These are phyloP conservation scores for Lentinula detonsa DNA, from an alignment of 768 basidiomycete species.

Conservation along the genomic window DNA sequence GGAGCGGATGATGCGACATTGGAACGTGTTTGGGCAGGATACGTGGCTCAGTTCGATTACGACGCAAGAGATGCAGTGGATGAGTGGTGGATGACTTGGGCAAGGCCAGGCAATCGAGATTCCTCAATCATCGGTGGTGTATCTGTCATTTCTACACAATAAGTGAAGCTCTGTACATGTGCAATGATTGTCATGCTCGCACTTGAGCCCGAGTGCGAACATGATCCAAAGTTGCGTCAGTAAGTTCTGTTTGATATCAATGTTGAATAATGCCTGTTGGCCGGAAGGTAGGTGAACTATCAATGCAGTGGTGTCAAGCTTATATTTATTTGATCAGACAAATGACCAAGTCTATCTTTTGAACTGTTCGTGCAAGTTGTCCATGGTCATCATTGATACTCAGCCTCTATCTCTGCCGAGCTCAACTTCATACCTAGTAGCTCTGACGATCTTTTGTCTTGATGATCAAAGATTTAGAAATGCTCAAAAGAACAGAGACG, in stretches of 20 bases:
- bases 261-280: too few relatives aligned
- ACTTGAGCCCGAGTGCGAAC: too few relatives aligned
- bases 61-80: slow-evolving; percentile 42
- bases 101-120: neutral
- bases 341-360: too few relatives aligned
- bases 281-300: too few relatives aligned
- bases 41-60: slow-evolving; percentile 35
- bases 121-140: neutral
- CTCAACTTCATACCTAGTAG: too few relatives aligned
- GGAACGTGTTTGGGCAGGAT: slow-evolving; percentile 25
- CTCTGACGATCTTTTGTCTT: neutral
- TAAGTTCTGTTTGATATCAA: too few relatives aligned
- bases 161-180: neutral
- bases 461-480: neutral
- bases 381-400: too few relatives aligned
- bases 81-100: slow-evolving; percentile 32
- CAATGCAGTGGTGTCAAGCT: too few relatives aligned
- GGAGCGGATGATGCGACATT: slow-evolving; percentile 41
- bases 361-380: too few relatives aligned
- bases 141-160: neutral
- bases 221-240: too few relatives aligned
- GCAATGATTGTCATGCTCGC: neutral
- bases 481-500: neutral
- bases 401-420: too few relatives aligned
- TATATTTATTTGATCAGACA: too few relatives aligned